Conservation (phyloP, 305 asterid species). For the Rubia peregrina region DNA sequence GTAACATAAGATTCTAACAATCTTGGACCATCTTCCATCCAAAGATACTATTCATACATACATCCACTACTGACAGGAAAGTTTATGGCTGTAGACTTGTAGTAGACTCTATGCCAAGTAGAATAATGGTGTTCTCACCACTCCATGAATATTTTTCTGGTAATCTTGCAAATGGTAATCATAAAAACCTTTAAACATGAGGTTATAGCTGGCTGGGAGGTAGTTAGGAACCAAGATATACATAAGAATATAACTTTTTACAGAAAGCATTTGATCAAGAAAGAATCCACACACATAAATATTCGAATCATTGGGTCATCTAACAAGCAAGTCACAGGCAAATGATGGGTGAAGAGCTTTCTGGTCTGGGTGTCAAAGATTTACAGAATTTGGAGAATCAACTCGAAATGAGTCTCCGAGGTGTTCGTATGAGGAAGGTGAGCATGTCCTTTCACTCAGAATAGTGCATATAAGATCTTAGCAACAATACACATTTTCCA, state of each 20-base stretch:
- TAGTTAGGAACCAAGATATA: background rate
- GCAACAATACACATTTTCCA: background rate
- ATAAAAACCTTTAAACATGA: background rate
- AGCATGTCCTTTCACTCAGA: slow-evolving; percentile 8
- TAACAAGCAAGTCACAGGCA: slow-evolving; percentile 33
- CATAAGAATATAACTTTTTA: background rate
- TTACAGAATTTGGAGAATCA: slow-evolving; percentile 58
- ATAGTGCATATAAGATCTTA: slow-evolving; percentile 4
- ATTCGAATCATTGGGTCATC: background rate
- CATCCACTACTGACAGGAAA: background rate
- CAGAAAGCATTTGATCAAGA: background rate
- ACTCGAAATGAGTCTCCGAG: slow-evolving; percentile 54
- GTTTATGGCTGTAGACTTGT: background rate
- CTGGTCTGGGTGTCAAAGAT: slow-evolving; percentile 48
- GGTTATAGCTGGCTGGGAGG: background rate
- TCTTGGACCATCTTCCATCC: background rate
- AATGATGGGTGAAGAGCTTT: slow-evolving; percentile 65
- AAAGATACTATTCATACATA: background rate
- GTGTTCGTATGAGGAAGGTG: slow-evolving; percentile 62
- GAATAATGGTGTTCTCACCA: background rate
- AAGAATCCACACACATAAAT: background rate
- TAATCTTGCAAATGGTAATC: background rate
- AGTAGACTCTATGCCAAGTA: background rate
- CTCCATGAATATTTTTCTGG: background rate
- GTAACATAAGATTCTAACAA: background rate